Conservation (phyloP, 305 asterid species). For the Fraxinus platypoda region DNA sequence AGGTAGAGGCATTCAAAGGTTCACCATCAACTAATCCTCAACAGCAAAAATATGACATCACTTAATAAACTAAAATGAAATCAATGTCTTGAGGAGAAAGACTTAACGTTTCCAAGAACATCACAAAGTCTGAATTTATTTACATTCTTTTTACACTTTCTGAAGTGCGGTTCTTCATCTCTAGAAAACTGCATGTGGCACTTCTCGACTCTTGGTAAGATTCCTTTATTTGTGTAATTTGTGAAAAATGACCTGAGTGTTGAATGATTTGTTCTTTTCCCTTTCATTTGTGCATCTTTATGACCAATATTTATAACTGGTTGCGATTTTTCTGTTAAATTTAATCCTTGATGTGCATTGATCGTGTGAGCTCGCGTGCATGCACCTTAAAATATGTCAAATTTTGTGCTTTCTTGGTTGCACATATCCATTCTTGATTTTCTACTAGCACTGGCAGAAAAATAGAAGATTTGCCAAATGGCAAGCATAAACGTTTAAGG, state of each 20-base stretch:
- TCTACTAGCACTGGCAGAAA: conserved; percentile 41
- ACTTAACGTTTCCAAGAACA: not conserved
- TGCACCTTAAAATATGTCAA: not conserved
- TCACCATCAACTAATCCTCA: not conserved
- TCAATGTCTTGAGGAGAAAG: not conserved
- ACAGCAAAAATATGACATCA: not conserved
- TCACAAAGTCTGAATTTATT: not conserved
- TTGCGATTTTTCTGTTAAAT: conserved; percentile 4
- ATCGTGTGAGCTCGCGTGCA: not conserved
- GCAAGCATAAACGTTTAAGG: conserved; percentile 54
- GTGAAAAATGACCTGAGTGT: not conserved
- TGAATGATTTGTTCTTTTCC: not conserved
- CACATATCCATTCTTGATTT: conserved; percentile 7
- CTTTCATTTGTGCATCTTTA: not conserved
- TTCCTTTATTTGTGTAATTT: not conserved
- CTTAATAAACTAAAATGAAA: not conserved
- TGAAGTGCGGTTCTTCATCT: not conserved
- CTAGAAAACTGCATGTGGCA: not conserved
- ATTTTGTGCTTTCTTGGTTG: not conserved
- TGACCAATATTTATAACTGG: conserved; percentile 6
- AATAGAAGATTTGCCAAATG: conserved; percentile 44
- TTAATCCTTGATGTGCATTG: not conserved
- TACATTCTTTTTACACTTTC: not conserved
- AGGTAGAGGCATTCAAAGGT: not conserved
- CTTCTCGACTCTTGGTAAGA: not conserved